Evolutionary conservation across 495 filamentous ascomycete species (phyloP).

Genomic region (Hyaloscypha finlandica): DNA sequence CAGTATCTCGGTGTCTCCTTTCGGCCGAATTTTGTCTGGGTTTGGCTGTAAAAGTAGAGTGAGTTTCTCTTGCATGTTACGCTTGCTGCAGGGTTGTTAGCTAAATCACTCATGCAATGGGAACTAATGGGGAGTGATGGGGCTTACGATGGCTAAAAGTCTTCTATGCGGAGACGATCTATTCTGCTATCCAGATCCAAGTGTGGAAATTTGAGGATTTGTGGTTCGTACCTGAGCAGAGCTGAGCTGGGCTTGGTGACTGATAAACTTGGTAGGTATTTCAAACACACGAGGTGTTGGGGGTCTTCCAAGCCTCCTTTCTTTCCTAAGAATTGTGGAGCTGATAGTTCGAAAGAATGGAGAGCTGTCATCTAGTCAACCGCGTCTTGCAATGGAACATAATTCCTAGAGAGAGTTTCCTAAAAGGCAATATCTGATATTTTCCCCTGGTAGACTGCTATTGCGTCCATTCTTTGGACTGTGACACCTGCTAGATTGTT

Average conservation of each 20-base stretch:
- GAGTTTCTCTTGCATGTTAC: constrained; percentile 8
- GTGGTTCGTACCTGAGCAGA: not conserved
- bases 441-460: no score
- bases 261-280: no score
- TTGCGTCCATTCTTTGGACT: no score
- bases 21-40: constrained; percentile 11
- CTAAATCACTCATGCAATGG: not conserved
- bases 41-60: constrained; percentile 13
- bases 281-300: no score
- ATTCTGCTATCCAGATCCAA: constrained; percentile 9
- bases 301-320: no score
- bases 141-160: constrained; percentile 1
- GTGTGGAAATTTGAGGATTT: not conserved
- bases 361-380: no score
- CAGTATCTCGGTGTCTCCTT: constrained; percentile 12
- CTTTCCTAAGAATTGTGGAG: no score
- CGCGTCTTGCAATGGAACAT: no score
- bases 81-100: constrained; percentile 4
- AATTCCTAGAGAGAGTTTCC: no score
- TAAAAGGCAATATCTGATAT: no score
- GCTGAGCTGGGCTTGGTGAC: not conserved
- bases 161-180: not conserved
- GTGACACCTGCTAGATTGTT: not conserved
- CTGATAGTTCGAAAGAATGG: no score
- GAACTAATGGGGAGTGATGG: not conserved